These are phyloP conservation scores for Aspergillus haitiensis DNA, from an alignment of 495 filamentous ascomycete genomes.

Conservation along the genomic window DNA sequence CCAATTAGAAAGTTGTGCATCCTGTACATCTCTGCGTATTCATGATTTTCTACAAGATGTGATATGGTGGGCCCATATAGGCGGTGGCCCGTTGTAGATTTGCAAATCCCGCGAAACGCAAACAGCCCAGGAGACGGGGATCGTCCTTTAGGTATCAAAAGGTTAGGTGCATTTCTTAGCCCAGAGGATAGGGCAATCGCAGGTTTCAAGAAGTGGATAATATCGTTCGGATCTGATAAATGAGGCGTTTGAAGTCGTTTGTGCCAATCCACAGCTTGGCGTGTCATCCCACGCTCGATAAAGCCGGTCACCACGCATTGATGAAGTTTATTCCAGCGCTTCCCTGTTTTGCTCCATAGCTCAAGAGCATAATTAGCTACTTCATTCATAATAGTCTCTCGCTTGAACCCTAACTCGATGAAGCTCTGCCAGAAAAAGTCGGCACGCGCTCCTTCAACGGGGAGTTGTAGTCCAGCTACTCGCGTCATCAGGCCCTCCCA, in stretches of 20 bases:
- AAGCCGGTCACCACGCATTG: slow-evolving; percentile 48
- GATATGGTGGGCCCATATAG: slow-evolving; percentile 64
- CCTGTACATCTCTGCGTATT: slow-evolving; percentile 49
- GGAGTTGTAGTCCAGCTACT: slow-evolving; percentile 44
- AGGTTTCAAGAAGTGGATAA: slow-evolving; percentile 38
- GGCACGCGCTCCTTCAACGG: slow-evolving; percentile 48
- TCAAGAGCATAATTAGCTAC: slow-evolving; percentile 57
- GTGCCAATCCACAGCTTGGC: slow-evolving; percentile 51
- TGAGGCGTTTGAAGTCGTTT: slow-evolving; percentile 36
- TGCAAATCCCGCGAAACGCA: slow-evolving; percentile 53
- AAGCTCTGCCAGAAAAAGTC: slow-evolving; percentile 59
- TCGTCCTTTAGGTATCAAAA: slow-evolving; percentile 4
- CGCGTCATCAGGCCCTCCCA: slow-evolving; percentile 60
- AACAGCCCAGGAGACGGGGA: slow-evolving; percentile 26
- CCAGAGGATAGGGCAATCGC: slow-evolving; percentile 20
- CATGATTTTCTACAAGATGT: slow-evolving; percentile 50
- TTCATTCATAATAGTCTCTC: slow-evolving; percentile 48
- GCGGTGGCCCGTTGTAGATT: slow-evolving; percentile 39
- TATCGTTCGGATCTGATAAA: slow-evolving; percentile 33
- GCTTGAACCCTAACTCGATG: slow-evolving; percentile 47
- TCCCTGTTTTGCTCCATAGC: slow-evolving; percentile 45
- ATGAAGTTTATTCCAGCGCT: slow-evolving; percentile 52
- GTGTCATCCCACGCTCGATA: slow-evolving; percentile 35
- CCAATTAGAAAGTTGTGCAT: slow-evolving; percentile 60
- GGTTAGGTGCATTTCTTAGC: neutral